Conservation (phyloP, 768 basidiomycete genomes). For the Rhizopogon roseolus region DNA sequence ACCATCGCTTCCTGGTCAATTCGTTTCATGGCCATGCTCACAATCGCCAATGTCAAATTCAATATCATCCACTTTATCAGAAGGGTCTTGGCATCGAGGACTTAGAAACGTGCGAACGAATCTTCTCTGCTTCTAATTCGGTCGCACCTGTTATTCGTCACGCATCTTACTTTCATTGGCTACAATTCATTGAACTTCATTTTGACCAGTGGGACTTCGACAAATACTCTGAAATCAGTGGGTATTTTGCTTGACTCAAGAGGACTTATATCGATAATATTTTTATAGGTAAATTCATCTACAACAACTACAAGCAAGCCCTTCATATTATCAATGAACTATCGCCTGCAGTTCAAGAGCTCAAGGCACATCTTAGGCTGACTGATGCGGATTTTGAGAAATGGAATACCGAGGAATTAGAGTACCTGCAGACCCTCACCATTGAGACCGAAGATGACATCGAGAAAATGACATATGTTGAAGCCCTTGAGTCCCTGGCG, state of each 20-base stretch:
- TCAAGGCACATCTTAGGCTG: not conserved
- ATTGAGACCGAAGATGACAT: constrained; percentile 15
- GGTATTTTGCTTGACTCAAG: not conserved
- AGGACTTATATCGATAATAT: too few relatives aligned
- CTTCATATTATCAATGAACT: constrained; percentile 6
- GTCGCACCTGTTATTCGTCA: constrained; percentile 5
- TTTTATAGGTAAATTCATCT: constrained; percentile 4
- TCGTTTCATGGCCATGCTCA: constrained; percentile 19
- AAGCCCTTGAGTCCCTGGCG: not conserved
- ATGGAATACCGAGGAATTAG: not conserved
- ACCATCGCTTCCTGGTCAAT: constrained; percentile 10
- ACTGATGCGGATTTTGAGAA: not conserved
- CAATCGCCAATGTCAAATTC: constrained; percentile 13
- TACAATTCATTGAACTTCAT: constrained; percentile 4
- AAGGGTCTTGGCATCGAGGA: constrained; percentile 11
- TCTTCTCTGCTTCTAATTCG: constrained; percentile 10
- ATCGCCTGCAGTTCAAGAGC: not conserved
- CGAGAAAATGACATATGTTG: constrained; percentile 6
- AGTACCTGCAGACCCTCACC: not conserved
- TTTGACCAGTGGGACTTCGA: constrained; percentile 6
- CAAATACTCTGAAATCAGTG: constrained; percentile 1
- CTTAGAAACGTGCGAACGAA: constrained; percentile 12
- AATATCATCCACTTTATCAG: constrained; percentile 9
- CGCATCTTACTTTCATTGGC: constrained; percentile 12
- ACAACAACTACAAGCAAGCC: constrained; percentile 14